Conservation (phyloP, 768 basidiomycete species). For the Calocera cornea region DNA sequence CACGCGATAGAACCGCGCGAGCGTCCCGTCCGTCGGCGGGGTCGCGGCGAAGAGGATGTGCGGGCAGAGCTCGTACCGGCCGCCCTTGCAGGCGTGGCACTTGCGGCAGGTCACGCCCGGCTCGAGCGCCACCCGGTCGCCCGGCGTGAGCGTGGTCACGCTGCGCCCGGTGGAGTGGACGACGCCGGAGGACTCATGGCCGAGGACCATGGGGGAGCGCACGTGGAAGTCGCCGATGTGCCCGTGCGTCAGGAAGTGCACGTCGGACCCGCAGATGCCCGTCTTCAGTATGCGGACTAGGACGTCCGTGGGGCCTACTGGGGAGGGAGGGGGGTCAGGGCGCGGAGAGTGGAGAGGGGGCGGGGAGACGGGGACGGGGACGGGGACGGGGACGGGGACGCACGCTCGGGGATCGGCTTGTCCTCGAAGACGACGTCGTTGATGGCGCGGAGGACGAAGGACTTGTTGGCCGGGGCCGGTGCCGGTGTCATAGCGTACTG, state of each 20-base stretch:
- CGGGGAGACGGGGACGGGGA: not conserved
- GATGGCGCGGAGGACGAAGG: constrained; percentile 61
- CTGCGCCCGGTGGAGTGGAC: constrained; percentile 54
- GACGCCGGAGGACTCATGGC: constrained; percentile 83
- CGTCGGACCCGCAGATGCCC: constrained; percentile 87
- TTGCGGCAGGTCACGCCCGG: constrained; percentile 77
- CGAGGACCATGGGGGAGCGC: constrained; percentile 74
- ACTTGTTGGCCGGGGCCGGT: constrained; percentile 50
- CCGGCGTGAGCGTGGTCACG: constrained; percentile 61
- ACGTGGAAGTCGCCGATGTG: constrained; percentile 52
- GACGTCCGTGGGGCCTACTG: constrained; percentile 62
- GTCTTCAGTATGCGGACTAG: constrained; percentile 90
- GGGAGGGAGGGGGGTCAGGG: not conserved
- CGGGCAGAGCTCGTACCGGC: constrained; percentile 73
- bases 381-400: constrained; percentile 20
- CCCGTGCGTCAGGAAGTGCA: constrained; percentile 20
- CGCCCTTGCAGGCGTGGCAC: constrained; percentile 74
- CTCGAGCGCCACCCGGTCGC: constrained; percentile 84
- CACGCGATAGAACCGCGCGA: constrained; percentile 74
- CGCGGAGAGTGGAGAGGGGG: not conserved
- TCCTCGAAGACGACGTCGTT: constrained; percentile 58
- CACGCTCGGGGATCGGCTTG: constrained; percentile 57
- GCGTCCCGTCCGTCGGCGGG: constrained; percentile 84
- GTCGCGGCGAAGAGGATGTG: constrained; percentile 84
- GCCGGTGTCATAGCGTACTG: too few species aligned